A percentile compares a stretch with the other conserved stretches of the same genome.
Conservation (phyloP, 176 grass and related monocot genomes). For the Musa beccarii region DNA sequence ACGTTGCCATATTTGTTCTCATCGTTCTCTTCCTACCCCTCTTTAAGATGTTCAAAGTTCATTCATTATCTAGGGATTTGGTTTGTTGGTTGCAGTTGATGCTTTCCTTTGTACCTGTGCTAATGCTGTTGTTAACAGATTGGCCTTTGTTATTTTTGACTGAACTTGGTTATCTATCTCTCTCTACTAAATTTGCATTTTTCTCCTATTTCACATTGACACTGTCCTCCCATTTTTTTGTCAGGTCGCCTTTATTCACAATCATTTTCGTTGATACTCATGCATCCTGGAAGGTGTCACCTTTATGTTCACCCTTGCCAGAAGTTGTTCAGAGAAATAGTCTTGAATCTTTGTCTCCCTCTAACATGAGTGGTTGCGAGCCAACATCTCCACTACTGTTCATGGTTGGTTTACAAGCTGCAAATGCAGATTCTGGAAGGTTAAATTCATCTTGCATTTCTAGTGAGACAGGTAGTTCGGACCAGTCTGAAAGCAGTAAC, state of each 20-base stretch:
- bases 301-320: background rate
- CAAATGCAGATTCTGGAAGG: conserved; percentile 6
- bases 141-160: too few species aligned
- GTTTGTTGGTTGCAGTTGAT: background rate
- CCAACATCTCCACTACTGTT: conserved; percentile 9
- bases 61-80: background rate
- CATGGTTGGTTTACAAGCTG: background rate
- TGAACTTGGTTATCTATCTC: too few species aligned
- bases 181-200: background rate
- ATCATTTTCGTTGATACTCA: background rate
- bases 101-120: background rate
- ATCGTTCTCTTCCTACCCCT: too few species aligned
- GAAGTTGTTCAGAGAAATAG: background rate
- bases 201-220: background rate
- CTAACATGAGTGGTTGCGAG: conserved; percentile 1
- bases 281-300: background rate
- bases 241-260: conserved; percentile 5
- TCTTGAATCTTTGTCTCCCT: conserved; percentile 2
- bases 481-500: background rate
- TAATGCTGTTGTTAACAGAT: background rate
- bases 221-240: background rate
- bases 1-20: too few species aligned
- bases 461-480: background rate
- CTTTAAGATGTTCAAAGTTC: too few species aligned
- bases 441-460: background rate